These are phyloP conservation scores for Metschnikowia cubensis DNA, from an alignment of 805 yeast genomes.

Conservation along the genomic window DNA sequence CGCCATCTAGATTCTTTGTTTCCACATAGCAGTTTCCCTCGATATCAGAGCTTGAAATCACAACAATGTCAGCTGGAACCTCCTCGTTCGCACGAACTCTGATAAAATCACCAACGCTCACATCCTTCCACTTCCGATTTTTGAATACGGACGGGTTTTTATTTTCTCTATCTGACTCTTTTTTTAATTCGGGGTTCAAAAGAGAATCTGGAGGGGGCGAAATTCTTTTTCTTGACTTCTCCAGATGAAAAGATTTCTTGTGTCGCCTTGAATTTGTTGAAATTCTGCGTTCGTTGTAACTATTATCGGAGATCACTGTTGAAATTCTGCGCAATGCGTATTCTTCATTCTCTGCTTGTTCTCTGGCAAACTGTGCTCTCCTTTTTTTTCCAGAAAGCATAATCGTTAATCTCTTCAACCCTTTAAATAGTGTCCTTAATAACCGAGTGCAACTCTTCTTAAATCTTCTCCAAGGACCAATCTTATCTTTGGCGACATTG, in stretches of 20 bases:
- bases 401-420: constrained; percentile 21
- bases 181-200: constrained; percentile 21
- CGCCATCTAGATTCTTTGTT: constrained; percentile 26
- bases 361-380: constrained; percentile 25
- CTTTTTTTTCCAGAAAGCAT: constrained; percentile 24
- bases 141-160: constrained; percentile 14
- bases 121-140: constrained; percentile 20
- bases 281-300: constrained; percentile 12
- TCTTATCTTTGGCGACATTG: constrained; percentile 51
- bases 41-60: constrained; percentile 64
- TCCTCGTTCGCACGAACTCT: constrained; percentile 67
- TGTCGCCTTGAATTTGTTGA: constrained; percentile 9
- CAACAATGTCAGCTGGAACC: constrained; percentile 67
- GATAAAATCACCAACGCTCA: constrained; percentile 57
- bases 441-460: constrained; percentile 52
- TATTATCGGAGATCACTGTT: constrained; percentile 34
- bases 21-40: constrained; percentile 63
- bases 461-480: constrained; percentile 64
- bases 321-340: constrained; percentile 34
- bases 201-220: constrained; percentile 19
- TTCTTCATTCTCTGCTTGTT: constrained; percentile 23
- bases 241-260: constrained; percentile 16
- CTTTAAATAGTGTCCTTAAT: constrained; percentile 16
- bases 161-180: background rate
- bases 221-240: constrained; percentile 6